phyloP scores from a whole-genome alignment of 116 monocot genomes.

The Dioscorea cayenensis region DNA sequence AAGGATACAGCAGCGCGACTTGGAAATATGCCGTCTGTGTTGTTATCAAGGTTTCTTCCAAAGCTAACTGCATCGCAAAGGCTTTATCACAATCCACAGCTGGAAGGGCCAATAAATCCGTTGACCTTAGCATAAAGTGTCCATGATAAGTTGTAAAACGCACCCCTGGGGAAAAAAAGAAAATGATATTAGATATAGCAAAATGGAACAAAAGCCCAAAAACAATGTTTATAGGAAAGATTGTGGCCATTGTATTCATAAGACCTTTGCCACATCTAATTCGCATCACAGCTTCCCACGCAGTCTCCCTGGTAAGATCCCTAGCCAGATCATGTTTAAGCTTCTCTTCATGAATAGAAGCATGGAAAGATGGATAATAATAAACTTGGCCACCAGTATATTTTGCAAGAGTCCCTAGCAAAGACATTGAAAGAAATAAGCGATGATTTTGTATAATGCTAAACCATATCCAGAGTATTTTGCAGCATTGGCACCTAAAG shows the following conservation, averaged over 20 bases:
- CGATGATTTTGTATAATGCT: neutral
- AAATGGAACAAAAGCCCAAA: neutral
- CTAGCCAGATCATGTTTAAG: slow-evolving; percentile 79
- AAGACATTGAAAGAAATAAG: neutral
- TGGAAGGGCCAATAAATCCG: slow-evolving; percentile 95
- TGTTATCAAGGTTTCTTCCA: slow-evolving; percentile 91
- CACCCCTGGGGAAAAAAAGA: slow-evolving; percentile 48
- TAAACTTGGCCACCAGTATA: slow-evolving; percentile 99
- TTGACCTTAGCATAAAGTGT: slow-evolving; percentile 91
- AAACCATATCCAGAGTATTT: neutral
- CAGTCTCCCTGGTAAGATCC: slow-evolving; percentile 90
- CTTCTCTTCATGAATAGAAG: slow-evolving; percentile 52
- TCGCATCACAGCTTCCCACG: slow-evolving; percentile 99
- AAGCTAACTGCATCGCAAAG: slow-evolving; percentile 82
- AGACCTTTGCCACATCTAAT: slow-evolving; percentile 99
- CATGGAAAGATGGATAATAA: slow-evolving; percentile 83
- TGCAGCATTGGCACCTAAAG: slow-evolving; percentile 52
- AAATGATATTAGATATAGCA: neutral
- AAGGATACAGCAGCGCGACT: slow-evolving; percentile 97
- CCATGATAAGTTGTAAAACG: slow-evolving; percentile 94
- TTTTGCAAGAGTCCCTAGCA: slow-evolving; percentile 77
- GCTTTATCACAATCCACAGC: slow-evolving; percentile 99
- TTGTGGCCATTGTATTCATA: neutral
- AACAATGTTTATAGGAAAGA: neutral
- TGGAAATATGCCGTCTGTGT: slow-evolving; percentile 89